These are phyloP conservation scores for Kwoniella sp. DNA, from an alignment of 768 basidiomycete genomes.

Conservation along the genomic window DNA sequence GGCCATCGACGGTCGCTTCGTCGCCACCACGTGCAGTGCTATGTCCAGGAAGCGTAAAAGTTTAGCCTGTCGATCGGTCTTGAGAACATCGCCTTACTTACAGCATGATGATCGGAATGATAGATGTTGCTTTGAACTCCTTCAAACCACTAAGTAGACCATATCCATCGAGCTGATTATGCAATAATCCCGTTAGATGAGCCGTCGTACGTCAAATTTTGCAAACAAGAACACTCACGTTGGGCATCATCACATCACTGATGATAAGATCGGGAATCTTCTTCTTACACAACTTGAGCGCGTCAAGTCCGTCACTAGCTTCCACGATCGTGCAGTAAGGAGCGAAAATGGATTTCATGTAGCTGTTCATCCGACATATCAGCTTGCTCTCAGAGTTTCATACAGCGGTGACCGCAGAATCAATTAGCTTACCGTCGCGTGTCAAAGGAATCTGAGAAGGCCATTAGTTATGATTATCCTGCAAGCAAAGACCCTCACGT, in stretches of 20 bases:
- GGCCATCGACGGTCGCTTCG: conserved; percentile 55
- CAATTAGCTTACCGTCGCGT: conserved; percentile 23
- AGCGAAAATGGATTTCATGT: conserved; percentile 49
- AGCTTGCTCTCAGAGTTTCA: conserved; percentile 20
- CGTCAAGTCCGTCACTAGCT: conserved; percentile 54
- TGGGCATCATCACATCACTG: conserved; percentile 57
- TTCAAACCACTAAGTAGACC: conserved; percentile 50
- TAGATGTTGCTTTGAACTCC: conserved; percentile 29
- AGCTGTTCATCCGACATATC: conserved; percentile 2
- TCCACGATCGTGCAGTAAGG: conserved; percentile 54
- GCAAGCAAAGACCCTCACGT: conserved; percentile 32
- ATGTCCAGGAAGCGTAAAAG: background rate
- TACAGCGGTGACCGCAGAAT: conserved; percentile 26
- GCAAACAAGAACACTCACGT: conserved; percentile 25
- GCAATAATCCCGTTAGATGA: background rate
- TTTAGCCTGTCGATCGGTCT: conserved; percentile 3
- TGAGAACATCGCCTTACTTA: conserved; percentile 3
- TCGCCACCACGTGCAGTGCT: conserved; percentile 57
- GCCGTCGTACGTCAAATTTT: conserved; percentile 30
- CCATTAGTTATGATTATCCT: too few relatives aligned
- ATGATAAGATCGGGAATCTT: conserved; percentile 54
- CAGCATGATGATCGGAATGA: conserved; percentile 56
- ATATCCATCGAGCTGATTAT: conserved; percentile 53
- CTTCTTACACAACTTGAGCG: conserved; percentile 37
- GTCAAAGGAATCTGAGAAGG: conserved; percentile 38